Conservation (phyloP, 768 basidiomycete species). For the Boletus edulis region DNA sequence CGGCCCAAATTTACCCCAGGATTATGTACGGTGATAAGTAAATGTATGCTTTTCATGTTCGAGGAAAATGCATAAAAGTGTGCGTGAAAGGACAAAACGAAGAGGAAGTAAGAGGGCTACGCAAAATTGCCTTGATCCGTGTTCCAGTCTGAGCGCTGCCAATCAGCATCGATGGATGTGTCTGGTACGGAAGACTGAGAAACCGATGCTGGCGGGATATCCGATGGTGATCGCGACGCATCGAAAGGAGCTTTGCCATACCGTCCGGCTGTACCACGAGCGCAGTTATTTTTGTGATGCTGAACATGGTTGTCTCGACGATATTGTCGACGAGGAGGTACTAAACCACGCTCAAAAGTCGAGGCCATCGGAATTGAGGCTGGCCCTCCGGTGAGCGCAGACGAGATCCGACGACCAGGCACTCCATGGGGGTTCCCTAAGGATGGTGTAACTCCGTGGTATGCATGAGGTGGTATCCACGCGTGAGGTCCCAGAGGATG, state of each 20-base stretch:
- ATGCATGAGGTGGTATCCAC: constrained; percentile 28
- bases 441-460: constrained; percentile 21
- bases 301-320: constrained; percentile 31
- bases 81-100: constrained; percentile 13
- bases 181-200: constrained; percentile 12
- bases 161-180: constrained; percentile 12
- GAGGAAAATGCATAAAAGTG: neutral
- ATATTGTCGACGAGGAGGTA: constrained; percentile 31
- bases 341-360: constrained; percentile 20
- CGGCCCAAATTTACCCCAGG: neutral
- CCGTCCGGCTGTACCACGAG: constrained; percentile 21
- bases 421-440: constrained; percentile 12
- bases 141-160: constrained; percentile 15
- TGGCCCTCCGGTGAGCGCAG: constrained; percentile 17
- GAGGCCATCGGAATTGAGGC: constrained; percentile 10
- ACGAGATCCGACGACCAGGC: constrained; percentile 14
- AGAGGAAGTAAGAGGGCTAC: neutral
- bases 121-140: constrained; percentile 8
- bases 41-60: neutral
- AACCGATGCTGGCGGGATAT: constrained; percentile 7
- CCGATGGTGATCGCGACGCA: constrained; percentile 15
- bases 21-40: neutral
- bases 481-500: constrained; percentile 18
- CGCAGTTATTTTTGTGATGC: constrained; percentile 25
- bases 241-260: constrained; percentile 18